Conservation (phyloP, 306 rosid genomes). For the Mimosa pudica region DNA sequence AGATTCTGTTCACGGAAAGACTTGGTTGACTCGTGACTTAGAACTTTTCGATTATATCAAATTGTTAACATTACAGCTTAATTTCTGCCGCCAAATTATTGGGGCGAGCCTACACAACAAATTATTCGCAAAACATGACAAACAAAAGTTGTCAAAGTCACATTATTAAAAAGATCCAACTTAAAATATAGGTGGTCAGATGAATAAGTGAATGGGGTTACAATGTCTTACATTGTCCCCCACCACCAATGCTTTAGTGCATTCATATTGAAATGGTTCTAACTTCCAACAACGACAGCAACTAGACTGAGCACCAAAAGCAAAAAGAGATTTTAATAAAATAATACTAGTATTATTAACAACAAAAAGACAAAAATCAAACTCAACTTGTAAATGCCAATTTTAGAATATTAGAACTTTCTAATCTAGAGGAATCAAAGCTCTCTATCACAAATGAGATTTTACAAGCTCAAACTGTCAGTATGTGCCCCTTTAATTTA, state of each 20-base stretch:
- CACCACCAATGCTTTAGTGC: constrained; percentile 7
- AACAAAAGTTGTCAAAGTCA: background rate
- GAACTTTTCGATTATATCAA: background rate
- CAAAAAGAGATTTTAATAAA: background rate
- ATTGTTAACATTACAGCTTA: background rate
- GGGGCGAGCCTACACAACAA: background rate
- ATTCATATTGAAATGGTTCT: background rate
- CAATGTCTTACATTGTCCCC: constrained; percentile 31
- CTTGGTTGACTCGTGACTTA: background rate
- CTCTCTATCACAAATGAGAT: too few species aligned
- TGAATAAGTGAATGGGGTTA: constrained; percentile 10
- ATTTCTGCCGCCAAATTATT: background rate
- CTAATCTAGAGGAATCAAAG: too few species aligned
- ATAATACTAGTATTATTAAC: background rate
- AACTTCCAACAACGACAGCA: constrained; percentile 8
- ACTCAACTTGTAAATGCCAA: constrained; percentile 26
- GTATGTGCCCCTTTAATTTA: too few species aligned
- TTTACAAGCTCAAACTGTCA: too few species aligned
- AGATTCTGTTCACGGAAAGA: background rate
- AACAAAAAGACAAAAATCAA: background rate
- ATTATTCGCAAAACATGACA: background rate
- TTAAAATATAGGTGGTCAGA: background rate
- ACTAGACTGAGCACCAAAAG: background rate
- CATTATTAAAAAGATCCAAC: background rate
- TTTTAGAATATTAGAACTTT: too few species aligned